Conservation (phyloP, 1,284 basidiomycete species). For the Malassezia equina region DNA sequence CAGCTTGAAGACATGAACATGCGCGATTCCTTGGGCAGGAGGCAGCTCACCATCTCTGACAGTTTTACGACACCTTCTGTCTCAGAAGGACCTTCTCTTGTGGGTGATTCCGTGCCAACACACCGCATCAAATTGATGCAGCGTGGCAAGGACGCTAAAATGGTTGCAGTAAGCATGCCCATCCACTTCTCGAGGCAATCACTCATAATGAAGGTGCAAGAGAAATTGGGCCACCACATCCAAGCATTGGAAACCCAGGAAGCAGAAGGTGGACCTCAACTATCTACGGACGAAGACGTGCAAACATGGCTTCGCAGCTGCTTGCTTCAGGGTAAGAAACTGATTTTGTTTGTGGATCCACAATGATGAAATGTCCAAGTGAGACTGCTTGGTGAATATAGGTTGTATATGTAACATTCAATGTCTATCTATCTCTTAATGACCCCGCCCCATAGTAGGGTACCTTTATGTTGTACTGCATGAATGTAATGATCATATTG, state of each 20-base stretch:
- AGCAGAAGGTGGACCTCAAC: background rate
- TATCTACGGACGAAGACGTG: constrained; percentile 1
- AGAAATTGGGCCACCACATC: constrained; percentile 70
- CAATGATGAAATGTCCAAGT: background rate
- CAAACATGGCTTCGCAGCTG: constrained; percentile 1
- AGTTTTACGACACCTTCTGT: constrained; percentile 21
- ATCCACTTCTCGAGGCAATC: constrained; percentile 76
- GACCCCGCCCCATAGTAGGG: too few relatives aligned
- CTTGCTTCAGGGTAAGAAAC: background rate
- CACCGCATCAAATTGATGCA: constrained; percentile 96
- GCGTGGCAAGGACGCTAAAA: constrained; percentile 67
- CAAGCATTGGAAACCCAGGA: constrained; percentile 52
- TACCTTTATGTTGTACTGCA: too few relatives aligned
- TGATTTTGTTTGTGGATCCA: constrained; percentile 1
- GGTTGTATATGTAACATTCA: background rate
- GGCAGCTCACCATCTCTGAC: constrained; percentile 15
- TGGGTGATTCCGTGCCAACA: constrained; percentile 24
- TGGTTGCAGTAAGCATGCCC: constrained; percentile 94
- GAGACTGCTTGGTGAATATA: background rate
- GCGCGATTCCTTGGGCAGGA: constrained; percentile 14
- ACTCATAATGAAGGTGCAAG: constrained; percentile 79
- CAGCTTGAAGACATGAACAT: constrained; percentile 8
- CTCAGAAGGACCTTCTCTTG: constrained; percentile 18
- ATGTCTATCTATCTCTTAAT: background rate
- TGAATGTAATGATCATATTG: too few relatives aligned